Evolutionary conservation across 805 yeast genomes (phyloP), one percentile per base, ranked within the genome.

Genomic region (Yarrowia phangngaensis): DNA sequence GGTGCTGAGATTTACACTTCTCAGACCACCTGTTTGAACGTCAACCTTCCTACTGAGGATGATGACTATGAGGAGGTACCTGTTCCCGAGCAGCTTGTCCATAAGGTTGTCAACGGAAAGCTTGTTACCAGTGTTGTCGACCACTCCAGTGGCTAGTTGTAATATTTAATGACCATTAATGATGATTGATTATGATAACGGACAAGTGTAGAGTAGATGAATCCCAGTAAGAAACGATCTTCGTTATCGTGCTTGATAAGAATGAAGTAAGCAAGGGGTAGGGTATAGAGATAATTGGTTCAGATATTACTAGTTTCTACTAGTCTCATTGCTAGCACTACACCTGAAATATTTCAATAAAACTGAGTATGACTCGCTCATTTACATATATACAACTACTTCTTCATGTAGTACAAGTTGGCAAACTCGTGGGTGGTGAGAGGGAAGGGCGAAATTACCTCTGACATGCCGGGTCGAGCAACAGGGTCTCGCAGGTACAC

Each of bases 401-500:
- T 60, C 27, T 52, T 53, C 43, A 56, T 51, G 68, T 90, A 90
- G 77, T 82, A 88, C 92, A 88, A 84, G 73, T 84, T 89, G 30
- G 97, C 95, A 65, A 95, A 79, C 70, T 89, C 92, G 61, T 90
- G 97, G 56, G 80, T 78, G 52, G 80, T 81, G 54, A 78, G 72
- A 28, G 82, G 80, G 66, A 82, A 86, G 49, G 98, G 98, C 51
- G 95, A 73, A 54, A 92, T 84, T 52, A 92, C 95, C 71, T 92
- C 98, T 23, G 95, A 84, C 62, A 85, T 89, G 51, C 96, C 97
- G 6, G 97, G 96, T 65, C 97, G 79, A 11, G 97, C 95, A 41
- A 92, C 88, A 12, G 98, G 98, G 65, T 92, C 95, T 68, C 97
- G 82, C 65, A 92, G 69, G 66, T 90, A 92, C n/a, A 92, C 84